Percentiles rank a stretch among this genome's conserved stretches.
These are phyloP conservation scores for Lotmaria passim DNA, from an alignment of 208 protist genomes.

Conservation along the genomic window DNA sequence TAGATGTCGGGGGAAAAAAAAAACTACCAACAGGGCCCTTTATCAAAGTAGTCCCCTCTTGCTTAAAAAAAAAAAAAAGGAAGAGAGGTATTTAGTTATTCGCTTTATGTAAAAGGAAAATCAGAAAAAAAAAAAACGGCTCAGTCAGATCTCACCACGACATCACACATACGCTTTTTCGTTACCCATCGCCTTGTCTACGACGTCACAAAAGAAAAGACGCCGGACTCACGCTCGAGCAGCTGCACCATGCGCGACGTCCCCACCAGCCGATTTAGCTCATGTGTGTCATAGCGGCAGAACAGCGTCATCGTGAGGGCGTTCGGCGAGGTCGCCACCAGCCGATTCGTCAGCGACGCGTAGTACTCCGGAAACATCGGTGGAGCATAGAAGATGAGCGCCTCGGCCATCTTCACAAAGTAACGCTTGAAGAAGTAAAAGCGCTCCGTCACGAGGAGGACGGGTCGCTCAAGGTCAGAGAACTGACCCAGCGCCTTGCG, in stretches of 20 bases:
- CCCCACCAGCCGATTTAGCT: constrained; percentile 92
- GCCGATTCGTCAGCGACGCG: constrained; percentile 87
- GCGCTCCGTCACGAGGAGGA: constrained; percentile 96
- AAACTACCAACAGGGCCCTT: too few relatives aligned
- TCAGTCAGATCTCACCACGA: not conserved
- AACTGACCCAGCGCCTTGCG: constrained; percentile 85
- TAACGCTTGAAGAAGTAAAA: constrained; percentile 97
- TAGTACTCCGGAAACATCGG: constrained; percentile 95
- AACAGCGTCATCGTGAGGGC: constrained; percentile 89
- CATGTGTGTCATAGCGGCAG: constrained; percentile 92
- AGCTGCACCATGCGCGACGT: constrained; percentile 74
- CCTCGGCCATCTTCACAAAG: constrained; percentile 91
- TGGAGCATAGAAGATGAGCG: constrained; percentile 95
- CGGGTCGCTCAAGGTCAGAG: constrained; percentile 75
- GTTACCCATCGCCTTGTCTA: constrained; percentile 13
- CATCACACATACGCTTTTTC: too few relatives aligned
- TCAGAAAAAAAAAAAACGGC: too few relatives aligned
- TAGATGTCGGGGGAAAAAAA: too few relatives aligned
- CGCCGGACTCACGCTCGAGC: constrained; percentile 71
- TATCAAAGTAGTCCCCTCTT: too few relatives aligned
- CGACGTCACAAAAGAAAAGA: constrained; percentile 86
- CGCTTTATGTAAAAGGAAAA: too few relatives aligned
- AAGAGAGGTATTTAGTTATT: too few relatives aligned
- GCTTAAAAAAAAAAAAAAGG: too few relatives aligned
- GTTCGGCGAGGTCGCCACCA: constrained; percentile 76